A percentile compares a stretch with the other conserved stretches of the same genome.
Evolutionary conservation across 805 yeast species (phyloP).

Genomic region (Pichia membranifaciens): DNA sequence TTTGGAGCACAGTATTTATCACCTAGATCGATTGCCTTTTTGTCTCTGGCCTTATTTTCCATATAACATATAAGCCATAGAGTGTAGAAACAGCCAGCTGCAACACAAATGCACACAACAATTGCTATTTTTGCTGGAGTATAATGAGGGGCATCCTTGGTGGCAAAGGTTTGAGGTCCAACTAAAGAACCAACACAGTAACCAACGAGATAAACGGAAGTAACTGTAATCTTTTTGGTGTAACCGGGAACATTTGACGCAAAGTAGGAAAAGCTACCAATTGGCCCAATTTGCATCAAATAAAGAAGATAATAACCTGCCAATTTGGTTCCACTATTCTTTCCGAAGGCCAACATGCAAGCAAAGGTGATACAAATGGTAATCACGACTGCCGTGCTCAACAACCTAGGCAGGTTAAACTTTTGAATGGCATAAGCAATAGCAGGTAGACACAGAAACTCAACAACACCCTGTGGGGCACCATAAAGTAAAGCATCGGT

Average conservation of each 20-base stretch:
- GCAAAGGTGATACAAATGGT: constrained; percentile 24
- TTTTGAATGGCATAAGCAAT: constrained; percentile 6
- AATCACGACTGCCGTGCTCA: constrained; percentile 21
- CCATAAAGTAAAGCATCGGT: constrained; percentile 14
- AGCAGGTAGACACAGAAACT: constrained; percentile 13
- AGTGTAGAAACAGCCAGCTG: neutral
- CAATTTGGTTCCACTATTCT: constrained; percentile 21
- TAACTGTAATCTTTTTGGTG: constrained; percentile 47
- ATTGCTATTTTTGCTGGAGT: constrained; percentile 39
- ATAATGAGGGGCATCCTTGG: constrained; percentile 39
- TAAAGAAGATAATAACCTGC: constrained; percentile 22
- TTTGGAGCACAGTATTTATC: constrained; percentile 14
- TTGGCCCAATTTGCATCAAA: constrained; percentile 22
- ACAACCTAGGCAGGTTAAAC: constrained; percentile 15
- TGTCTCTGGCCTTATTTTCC: constrained; percentile 41
- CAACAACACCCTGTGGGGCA: constrained; percentile 21
- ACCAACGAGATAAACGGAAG: constrained; percentile 40
- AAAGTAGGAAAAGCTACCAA: constrained; percentile 29
- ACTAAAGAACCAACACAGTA: constrained; percentile 44
- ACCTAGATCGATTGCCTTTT: constrained; percentile 23
- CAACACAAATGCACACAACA: constrained; percentile 20
- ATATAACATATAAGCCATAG: neutral
- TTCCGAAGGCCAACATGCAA: constrained; percentile 30
- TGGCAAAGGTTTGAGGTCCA: constrained; percentile 50
- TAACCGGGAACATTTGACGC: constrained; percentile 51